Evolutionary conservation across 1,139 yeast genomes (phyloP).

Genomic region (Debaryomycetaceae sp.): DNA sequence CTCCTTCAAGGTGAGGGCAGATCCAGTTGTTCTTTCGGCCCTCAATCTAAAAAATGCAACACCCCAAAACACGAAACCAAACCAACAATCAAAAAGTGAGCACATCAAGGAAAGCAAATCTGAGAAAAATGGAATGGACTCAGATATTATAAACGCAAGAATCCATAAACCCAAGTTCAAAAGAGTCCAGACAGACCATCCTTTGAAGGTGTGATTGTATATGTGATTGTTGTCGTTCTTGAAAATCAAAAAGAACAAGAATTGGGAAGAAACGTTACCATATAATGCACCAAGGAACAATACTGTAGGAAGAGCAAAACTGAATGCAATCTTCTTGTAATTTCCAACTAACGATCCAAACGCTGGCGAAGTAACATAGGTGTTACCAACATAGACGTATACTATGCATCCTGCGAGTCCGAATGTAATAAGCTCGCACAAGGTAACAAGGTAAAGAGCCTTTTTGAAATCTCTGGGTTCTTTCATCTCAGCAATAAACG

Average conservation of each 20-base stretch:
- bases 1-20: constrained; percentile 12
- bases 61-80: constrained; percentile 67
- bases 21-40: constrained; percentile 20
- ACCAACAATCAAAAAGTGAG: constrained; percentile 65
- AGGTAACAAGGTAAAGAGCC: constrained; percentile 51
- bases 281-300: constrained; percentile 55
- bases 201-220: constrained; percentile 44
- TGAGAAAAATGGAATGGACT: constrained; percentile 61
- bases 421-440: constrained; percentile 47
- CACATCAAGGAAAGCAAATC: constrained; percentile 58
- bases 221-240: constrained; percentile 40
- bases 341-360: constrained; percentile 48
- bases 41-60: constrained; percentile 50
- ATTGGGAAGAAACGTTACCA: constrained; percentile 52
- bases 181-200: constrained; percentile 53
- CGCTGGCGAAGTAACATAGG: constrained; percentile 57
- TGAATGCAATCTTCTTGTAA: constrained; percentile 53
- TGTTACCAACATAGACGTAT: constrained; percentile 56
- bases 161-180: constrained; percentile 46
- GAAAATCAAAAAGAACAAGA: constrained; percentile 47
- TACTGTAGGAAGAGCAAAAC: constrained; percentile 61
- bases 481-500: constrained; percentile 60
- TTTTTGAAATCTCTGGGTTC: constrained; percentile 56
- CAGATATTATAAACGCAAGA: constrained; percentile 56
- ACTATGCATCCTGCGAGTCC: constrained; percentile 54